phyloP scores from a whole-genome alignment of 495 filamentous ascomycete species.

The Tirmania nivea region DNA sequence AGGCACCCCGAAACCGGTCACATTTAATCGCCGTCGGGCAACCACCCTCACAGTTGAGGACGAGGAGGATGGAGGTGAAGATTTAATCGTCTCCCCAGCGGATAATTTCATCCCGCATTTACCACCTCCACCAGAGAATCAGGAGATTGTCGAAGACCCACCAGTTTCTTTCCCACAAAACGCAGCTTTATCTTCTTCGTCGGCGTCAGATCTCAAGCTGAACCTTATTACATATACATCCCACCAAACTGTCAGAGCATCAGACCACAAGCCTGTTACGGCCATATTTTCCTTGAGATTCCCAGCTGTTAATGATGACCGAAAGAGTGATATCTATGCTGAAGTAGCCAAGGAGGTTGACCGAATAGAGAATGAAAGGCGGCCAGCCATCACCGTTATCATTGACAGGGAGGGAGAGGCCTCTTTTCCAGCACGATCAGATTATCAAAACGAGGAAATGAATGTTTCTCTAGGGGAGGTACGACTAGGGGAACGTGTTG shows the following conservation, averaged over 20 bases:
- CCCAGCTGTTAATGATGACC: constrained; percentile 59
- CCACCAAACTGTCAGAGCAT: constrained; percentile 71
- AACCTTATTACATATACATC: constrained; percentile 39
- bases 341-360: constrained; percentile 80
- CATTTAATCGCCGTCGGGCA: background rate
- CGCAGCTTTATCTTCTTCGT: background rate
- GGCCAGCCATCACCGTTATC: constrained; percentile 66
- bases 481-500: constrained; percentile 39
- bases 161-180: background rate
- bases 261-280: constrained; percentile 83
- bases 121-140: constrained; percentile 2
- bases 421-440: constrained; percentile 2
- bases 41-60: constrained; percentile 1
- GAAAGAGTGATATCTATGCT: constrained; percentile 62
- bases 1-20: background rate
- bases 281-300: constrained; percentile 62
- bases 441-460: constrained; percentile 24
- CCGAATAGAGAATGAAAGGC: constrained; percentile 73
- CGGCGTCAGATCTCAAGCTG: background rate
- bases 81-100: constrained; percentile 14
- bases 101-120: constrained; percentile 7
- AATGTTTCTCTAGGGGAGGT: constrained; percentile 59
- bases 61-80: constrained; percentile 18
- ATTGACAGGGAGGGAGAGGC: constrained; percentile 34
- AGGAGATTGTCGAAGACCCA: background rate